Percentiles rank a stretch among this genome's conserved stretches.
Evolutionary conservation across 2,329 filamentous ascomycete species (phyloP).

Genomic region (Mycosphaerella sp.): DNA sequence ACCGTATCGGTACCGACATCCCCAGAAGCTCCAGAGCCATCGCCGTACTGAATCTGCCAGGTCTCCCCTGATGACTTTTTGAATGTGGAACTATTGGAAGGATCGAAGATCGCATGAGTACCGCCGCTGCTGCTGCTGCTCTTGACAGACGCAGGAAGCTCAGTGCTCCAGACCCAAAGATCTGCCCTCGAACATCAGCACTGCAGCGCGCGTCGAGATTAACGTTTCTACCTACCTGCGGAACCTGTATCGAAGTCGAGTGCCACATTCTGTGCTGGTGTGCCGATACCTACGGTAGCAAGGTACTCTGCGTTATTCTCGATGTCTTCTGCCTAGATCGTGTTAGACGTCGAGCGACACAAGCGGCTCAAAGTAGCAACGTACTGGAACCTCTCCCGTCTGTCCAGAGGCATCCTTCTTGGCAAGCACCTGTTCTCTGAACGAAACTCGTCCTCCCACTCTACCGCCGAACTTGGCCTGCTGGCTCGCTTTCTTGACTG

Average conservation of each 20-base stretch:
- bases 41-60: conserved; percentile 64
- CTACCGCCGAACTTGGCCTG: conserved; percentile 41
- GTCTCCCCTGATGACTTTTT: conserved; percentile 45
- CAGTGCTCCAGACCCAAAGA: conserved; percentile 47
- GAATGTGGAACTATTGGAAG: conserved; percentile 56
- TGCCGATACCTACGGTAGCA: conserved; percentile 57
- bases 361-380: conserved; percentile 38
- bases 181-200: conserved; percentile 36
- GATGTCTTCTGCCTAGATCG: conserved; percentile 47
- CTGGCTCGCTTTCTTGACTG: conserved; percentile 45
- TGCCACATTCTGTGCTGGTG: conserved; percentile 50
- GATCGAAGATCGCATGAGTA: conserved; percentile 55
- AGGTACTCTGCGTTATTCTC: conserved; percentile 63
- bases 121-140: conserved; percentile 7
- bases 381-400: conserved; percentile 27
- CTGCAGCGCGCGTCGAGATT: neutral
- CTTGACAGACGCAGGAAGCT: conserved; percentile 14
- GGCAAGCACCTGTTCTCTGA: conserved; percentile 46
- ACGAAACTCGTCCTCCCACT: conserved; percentile 44
- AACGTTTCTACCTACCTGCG: conserved; percentile 32
- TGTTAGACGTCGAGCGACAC: conserved; percentile 41
- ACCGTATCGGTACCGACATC: conserved; percentile 60
- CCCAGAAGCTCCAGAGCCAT: conserved; percentile 59
- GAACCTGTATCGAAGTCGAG: conserved; percentile 64
- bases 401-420: conserved; percentile 33